Evolutionary conservation across 441 rosid genomes (phyloP), one percentile per base, ranked within the genome.

Genomic region (Populus hybrid): DNA sequence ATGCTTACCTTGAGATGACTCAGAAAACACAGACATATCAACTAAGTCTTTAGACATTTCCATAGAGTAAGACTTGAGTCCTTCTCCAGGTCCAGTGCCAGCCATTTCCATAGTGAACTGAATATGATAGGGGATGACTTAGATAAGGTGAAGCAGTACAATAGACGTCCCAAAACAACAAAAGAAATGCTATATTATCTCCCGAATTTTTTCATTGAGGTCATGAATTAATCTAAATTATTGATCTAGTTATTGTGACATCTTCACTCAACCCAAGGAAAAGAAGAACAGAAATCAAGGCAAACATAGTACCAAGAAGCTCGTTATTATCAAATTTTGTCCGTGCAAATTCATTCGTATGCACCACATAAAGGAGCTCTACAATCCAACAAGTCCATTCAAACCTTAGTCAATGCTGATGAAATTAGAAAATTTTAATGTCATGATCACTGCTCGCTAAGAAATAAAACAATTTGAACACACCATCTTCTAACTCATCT

Each of bases 31-130:
- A 24, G 78, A 80, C 99, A 93, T 93, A 0, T 97, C 97, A 74
- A 92, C 88, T 83, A 95, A 83, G 82, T 91, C 97, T 81, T 89
- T 91, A 59, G 87, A 89, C 97, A 93, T 93, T 81, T 93, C 92
- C 89, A 95, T 64, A 65, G 94, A 80, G 86, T 93, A 95, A 69
- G 85, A 86, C 82, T 89, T 95, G 18, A 95, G 90, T 69, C 77
- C 80, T 83, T 81, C 85, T 73, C 89, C 90, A 66, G 68, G 78
- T 75, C 90, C 97, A 69, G 91, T 79, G 76, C 78, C 88, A 72
- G 74, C 77, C 92, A 89, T 85, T 86, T 89, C 93, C 99, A 95
- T 90, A 6, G 86, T 86, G 77, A 91, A 92, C 98, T 89, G 88
- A 67, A 77, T 40, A 78, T 23, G 71, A 75, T 71, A 21, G 35